These are phyloP conservation scores for Boletus reticuloceps DNA, from an alignment of 768 basidiomycete genomes.

Conservation along the genomic window DNA sequence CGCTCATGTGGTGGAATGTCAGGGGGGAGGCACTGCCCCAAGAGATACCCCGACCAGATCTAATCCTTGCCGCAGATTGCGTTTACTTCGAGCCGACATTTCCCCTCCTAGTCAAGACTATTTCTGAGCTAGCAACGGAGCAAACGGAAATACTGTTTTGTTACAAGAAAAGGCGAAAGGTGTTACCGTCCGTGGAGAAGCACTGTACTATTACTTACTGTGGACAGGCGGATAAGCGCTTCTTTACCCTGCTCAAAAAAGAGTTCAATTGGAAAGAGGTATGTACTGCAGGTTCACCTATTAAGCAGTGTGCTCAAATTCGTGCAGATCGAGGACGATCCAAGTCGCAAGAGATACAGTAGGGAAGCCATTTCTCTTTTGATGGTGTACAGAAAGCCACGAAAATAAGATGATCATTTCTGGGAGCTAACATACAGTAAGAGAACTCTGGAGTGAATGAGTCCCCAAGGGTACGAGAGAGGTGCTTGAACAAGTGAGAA, in stretches of 20 bases:
- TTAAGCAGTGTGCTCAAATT: conserved; percentile 1
- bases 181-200: conserved; percentile 24
- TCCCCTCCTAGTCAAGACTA: conserved; percentile 78
- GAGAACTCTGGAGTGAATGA: not conserved
- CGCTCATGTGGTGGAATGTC: conserved; percentile 1
- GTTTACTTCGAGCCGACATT: conserved; percentile 96
- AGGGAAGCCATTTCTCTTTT: conserved; percentile 69
- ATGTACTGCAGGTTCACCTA: conserved; percentile 8
- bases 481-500: not conserved
- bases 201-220: not conserved
- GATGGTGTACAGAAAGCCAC: conserved; percentile 27
- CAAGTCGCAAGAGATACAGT: conserved; percentile 52
- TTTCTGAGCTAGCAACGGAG: conserved; percentile 57
- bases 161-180: conserved; percentile 93
- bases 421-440: not conserved
- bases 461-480: not conserved
- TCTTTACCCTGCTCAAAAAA: conserved; percentile 78
- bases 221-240: conserved; percentile 79
- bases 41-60: conserved; percentile 48
- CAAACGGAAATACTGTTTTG: conserved; percentile 80
- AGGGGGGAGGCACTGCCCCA: conserved; percentile 67
- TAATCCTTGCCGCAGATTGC: conserved; percentile 90
- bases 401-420: not conserved
- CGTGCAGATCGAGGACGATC: conserved; percentile 60
- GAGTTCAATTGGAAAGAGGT: conserved; percentile 73